Evolutionary conservation across 305 asterid genomes (phyloP).

Genomic region (Solanum aculeatissimum): DNA sequence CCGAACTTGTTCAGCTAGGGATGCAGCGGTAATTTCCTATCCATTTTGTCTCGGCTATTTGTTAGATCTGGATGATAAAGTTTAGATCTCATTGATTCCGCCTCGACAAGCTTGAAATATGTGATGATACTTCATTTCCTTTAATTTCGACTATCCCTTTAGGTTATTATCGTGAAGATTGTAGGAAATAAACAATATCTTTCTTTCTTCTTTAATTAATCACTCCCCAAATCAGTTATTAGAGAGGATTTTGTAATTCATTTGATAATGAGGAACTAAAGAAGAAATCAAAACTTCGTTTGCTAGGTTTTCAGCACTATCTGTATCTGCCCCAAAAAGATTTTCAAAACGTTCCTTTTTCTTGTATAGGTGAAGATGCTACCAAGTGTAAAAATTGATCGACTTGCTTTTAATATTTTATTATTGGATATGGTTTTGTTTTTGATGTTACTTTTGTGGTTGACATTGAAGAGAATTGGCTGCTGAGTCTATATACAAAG

Average conservation of each 20-base stretch:
- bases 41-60: not conserved
- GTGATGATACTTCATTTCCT: not conserved
- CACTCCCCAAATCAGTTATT: not conserved
- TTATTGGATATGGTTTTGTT: not conserved
- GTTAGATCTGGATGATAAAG: not conserved
- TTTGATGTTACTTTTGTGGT: conserved; percentile 18
- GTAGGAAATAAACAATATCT: not conserved
- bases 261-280: not conserved
- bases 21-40: conserved; percentile 53
- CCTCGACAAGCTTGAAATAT: not conserved
- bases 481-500: conserved; percentile 86
- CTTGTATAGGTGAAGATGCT: not conserved
- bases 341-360: not conserved
- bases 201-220: not conserved
- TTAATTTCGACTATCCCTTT: not conserved
- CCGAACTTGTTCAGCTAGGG: conserved; percentile 64
- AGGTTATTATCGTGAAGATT: not conserved
- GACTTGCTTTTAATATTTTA: not conserved
- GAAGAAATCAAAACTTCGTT: not conserved
- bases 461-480: conserved; percentile 64
- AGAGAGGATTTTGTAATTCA: not conserved
- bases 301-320: not conserved
- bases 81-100: not conserved
- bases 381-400: not conserved
- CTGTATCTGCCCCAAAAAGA: not conserved